A percentile compares a stretch with the other conserved stretches of the same genome.
Conservation (phyloP, 1,284 basidiomycete genomes). For the Cystobasidium slooffiae region DNA sequence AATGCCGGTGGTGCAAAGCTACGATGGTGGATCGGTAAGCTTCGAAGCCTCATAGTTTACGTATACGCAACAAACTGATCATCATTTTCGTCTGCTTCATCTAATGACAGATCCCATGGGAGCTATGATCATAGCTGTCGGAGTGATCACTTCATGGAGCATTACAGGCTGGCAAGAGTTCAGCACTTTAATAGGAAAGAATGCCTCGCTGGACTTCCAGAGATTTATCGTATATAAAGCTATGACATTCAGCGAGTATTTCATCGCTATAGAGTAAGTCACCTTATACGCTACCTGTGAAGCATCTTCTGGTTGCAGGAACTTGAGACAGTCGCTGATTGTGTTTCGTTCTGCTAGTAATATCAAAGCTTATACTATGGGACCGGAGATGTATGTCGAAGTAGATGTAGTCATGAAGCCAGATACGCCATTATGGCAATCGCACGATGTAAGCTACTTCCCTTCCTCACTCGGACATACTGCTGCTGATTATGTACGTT, state of each 20-base stretch:
- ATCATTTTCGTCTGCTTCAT: too few relatives aligned
- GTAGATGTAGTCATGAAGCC: conserved; percentile 92
- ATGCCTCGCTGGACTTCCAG: conserved; percentile 86
- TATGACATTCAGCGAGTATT: conserved; percentile 82
- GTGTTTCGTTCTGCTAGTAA: neutral
- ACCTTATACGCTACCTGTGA: neutral
- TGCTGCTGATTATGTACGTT: neutral
- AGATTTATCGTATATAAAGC: conserved; percentile 89
- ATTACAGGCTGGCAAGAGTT: conserved; percentile 65
- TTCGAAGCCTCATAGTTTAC: neutral
- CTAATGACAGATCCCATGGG: conserved; percentile 56
- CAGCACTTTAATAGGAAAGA: conserved; percentile 83
- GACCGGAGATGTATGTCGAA: conserved; percentile 86
- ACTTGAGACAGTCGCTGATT: neutral
- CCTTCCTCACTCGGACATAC: neutral
- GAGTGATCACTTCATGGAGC: conserved; percentile 79
- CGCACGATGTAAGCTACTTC: conserved; percentile 68
- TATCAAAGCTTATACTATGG: conserved; percentile 55
- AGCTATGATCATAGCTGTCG: conserved; percentile 69
- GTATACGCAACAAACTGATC: too few relatives aligned
- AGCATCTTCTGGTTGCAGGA: neutral
- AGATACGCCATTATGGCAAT: conserved; percentile 84
- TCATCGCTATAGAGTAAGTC: conserved; percentile 56
- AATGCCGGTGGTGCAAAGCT: conserved; percentile 79
- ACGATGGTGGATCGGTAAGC: conserved; percentile 71